Evolutionary conservation across 306 rosid species (phyloP).

Genomic region (Prunus mira): DNA sequence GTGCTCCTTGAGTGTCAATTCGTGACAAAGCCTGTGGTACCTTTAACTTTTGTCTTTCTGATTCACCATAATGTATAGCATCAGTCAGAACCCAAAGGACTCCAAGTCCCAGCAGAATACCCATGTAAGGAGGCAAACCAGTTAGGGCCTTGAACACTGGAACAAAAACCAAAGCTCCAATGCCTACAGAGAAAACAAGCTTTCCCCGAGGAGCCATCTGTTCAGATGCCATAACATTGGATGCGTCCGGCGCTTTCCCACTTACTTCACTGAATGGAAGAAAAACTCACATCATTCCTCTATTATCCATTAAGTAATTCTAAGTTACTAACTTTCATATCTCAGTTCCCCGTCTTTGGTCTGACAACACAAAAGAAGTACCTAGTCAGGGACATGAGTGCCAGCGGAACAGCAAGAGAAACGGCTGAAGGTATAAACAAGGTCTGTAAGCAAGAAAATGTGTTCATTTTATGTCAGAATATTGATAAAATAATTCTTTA

Average conservation of each 20-base stretch:
- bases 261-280: slow-evolving; percentile 68
- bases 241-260: slow-evolving; percentile 56
- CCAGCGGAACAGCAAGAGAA: slow-evolving; percentile 83
- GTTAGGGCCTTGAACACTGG: slow-evolving; percentile 89
- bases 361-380: slow-evolving; percentile 27
- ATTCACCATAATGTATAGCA: slow-evolving; percentile 95
- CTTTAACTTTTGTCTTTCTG: slow-evolving; percentile 85
- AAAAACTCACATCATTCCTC: slow-evolving; percentile 25
- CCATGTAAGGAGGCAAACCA: slow-evolving; percentile 94
- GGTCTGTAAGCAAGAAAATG: slow-evolving; percentile 37
- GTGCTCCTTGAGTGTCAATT: slow-evolving; percentile 90
- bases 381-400: slow-evolving; percentile 86
- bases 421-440: slow-evolving; percentile 69
- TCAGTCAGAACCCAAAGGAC: slow-evolving; percentile 96
- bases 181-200: slow-evolving; percentile 82
- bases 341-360: slow-evolving; percentile 17
- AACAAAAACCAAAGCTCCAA: slow-evolving; percentile 84
- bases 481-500: background rate
- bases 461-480: background rate
- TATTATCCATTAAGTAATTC: slow-evolving; percentile 1
- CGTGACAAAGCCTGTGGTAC: slow-evolving; percentile 95
- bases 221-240: slow-evolving; percentile 68
- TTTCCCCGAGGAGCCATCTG: slow-evolving; percentile 94
- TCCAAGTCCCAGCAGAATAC: slow-evolving; percentile 89
- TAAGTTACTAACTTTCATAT: slow-evolving; percentile 13